Conservation (phyloP, 73 alveolate genomes). For the Paramecium sonneborni region DNA sequence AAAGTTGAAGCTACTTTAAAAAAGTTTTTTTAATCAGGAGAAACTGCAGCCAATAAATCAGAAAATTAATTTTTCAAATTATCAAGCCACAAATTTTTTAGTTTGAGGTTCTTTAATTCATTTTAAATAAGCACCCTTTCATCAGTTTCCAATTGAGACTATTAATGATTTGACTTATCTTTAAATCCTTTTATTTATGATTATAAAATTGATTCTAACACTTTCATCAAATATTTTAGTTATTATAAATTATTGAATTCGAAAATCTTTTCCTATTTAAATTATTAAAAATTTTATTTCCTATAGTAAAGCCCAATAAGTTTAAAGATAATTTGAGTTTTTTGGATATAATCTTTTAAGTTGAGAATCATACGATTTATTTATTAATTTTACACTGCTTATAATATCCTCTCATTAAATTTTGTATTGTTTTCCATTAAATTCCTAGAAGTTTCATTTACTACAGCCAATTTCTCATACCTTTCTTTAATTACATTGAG, state of each 20-base stretch:
- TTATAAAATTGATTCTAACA: background rate
- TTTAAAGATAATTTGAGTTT: background rate
- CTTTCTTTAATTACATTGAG: too few species aligned
- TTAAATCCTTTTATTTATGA: background rate
- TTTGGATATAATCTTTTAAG: background rate
- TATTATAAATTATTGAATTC: too few species aligned
- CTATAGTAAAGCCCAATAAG: background rate
- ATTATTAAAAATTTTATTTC: background rate
- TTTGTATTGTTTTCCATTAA: too few species aligned
- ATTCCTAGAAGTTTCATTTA: too few species aligned
- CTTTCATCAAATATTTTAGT: background rate
- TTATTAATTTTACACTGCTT: too few species aligned
- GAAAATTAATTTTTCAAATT: too few species aligned
- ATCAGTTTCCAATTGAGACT: background rate
- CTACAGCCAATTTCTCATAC: background rate
- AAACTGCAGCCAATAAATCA: too few species aligned
- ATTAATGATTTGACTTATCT: background rate
- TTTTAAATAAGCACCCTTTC: background rate
- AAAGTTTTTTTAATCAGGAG: too few species aligned
- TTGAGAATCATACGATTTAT: too few species aligned
- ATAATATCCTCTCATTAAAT: too few species aligned
- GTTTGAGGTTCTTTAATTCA: background rate
- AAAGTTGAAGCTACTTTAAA: too few species aligned
- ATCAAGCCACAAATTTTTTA: too few species aligned
- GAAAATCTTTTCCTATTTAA: background rate